These are phyloP conservation scores for Aegilops umbellulata DNA, from an alignment of 176 grass and related monocot genomes.

Conservation along the genomic window DNA sequence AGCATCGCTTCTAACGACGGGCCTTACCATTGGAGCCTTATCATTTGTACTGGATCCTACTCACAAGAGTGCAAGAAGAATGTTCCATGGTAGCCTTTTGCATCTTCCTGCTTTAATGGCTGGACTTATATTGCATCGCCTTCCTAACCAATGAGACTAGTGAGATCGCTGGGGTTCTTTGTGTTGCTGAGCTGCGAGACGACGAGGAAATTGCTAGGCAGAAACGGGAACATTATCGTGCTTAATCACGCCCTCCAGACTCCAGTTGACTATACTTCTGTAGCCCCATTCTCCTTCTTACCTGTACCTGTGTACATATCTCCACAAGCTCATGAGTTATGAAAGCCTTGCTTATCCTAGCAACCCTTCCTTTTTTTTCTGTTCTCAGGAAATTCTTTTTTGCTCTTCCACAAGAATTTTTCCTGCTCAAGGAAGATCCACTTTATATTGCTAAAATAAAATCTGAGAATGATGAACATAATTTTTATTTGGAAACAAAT, in stretches of 20 bases:
- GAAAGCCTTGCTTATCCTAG: neutral
- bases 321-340: constrained; percentile 44
- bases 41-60: constrained; percentile 65
- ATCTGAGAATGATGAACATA: too few relatives aligned
- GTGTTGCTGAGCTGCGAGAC: constrained; percentile 21
- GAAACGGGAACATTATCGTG: constrained; percentile 2
- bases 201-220: constrained; percentile 33
- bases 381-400: too few relatives aligned
- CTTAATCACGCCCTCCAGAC: constrained; percentile 9
- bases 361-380: neutral
- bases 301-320: constrained; percentile 58
- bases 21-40: constrained; percentile 58
- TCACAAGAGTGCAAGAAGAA: constrained; percentile 72
- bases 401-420: too few relatives aligned
- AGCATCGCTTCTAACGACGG: constrained; percentile 71
- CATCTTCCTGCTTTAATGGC: constrained; percentile 97
- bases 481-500: too few relatives aligned
- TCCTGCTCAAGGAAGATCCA: too few relatives aligned
- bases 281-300: constrained; percentile 29
- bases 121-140: constrained; percentile 76
- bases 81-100: constrained; percentile 91
- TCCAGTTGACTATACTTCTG: too few relatives aligned
- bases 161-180: constrained; percentile 26
- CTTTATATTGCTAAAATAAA: too few relatives aligned
- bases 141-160: constrained; percentile 40